Percentiles rank a stretch among this genome's conserved stretches.
These are phyloP conservation scores for Hyaloscypha finlandica DNA, from an alignment of 495 filamentous ascomycete species.

Conservation along the genomic window DNA sequence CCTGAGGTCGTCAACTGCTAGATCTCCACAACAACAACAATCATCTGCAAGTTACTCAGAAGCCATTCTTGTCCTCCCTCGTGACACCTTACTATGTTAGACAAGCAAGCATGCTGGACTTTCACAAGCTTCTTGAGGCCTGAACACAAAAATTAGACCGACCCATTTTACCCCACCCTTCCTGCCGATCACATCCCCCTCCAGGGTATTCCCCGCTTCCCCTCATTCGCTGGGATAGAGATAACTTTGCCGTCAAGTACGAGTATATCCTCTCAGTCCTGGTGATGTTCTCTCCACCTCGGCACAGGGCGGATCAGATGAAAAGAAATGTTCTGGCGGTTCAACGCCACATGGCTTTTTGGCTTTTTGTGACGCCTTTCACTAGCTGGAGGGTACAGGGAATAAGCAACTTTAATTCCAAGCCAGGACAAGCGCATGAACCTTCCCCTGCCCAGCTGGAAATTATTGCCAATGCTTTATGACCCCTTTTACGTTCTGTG, in stretches of 20 bases:
- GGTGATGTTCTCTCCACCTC: constrained; percentile 3
- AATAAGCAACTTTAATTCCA: constrained; percentile 11
- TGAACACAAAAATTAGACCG: background rate
- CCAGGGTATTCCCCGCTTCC: background rate
- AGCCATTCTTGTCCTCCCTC: background rate
- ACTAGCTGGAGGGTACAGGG: background rate
- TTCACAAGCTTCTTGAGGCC: background rate
- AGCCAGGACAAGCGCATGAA: background rate
- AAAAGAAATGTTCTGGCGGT: background rate
- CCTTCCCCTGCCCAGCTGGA: background rate
- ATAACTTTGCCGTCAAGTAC: background rate
- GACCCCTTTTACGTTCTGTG: background rate
- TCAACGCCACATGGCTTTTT: background rate
- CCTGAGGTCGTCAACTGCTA: background rate
- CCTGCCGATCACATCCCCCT: background rate
- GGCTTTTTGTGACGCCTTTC: background rate
- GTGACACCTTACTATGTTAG: background rate
- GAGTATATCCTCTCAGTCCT: background rate
- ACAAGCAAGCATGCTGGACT: background rate
- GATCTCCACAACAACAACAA: background rate
- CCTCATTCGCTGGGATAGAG: background rate
- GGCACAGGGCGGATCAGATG: constrained; percentile 1
- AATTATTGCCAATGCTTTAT: background rate
- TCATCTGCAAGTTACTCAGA: background rate
- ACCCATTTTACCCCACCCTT: background rate